A percentile compares a stretch with the other conserved stretches of the same genome.
These are phyloP conservation scores for Penicillium sp. DNA, from an alignment of 2,329 filamentous ascomycete species.

Conservation along the genomic window DNA sequence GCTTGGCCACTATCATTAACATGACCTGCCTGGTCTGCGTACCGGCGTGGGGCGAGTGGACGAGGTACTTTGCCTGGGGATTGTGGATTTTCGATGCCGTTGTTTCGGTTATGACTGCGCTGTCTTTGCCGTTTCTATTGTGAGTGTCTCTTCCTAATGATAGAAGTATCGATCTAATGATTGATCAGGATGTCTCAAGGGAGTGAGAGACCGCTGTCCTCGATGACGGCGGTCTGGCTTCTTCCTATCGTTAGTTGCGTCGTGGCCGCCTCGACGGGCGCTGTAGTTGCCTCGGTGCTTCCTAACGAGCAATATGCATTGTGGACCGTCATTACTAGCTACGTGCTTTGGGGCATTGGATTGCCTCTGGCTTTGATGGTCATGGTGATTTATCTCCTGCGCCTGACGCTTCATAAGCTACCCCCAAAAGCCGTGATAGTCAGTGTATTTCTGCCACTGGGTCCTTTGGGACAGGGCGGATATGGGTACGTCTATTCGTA, in stretches of 20 bases:
- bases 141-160: constrained; percentile 27
- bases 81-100: constrained; percentile 59
- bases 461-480: constrained; percentile 65
- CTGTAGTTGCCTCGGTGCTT: constrained; percentile 60
- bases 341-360: constrained; percentile 70
- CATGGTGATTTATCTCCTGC: constrained; percentile 67
- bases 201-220: constrained; percentile 42
- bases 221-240: constrained; percentile 65
- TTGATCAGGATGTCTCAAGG: constrained; percentile 23
- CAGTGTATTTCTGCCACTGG: constrained; percentile 66
- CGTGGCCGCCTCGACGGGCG: constrained; percentile 64
- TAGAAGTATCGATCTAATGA: not conserved
- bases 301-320: constrained; percentile 56
- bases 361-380: constrained; percentile 61
- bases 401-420: constrained; percentile 66
- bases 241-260: constrained; percentile 67
- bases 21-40: constrained; percentile 62
- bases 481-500: constrained; percentile 45
- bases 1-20: constrained; percentile 65
- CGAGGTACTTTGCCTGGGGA: constrained; percentile 55
- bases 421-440: constrained; percentile 68
- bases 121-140: constrained; percentile 59
- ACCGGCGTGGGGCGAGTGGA: constrained; percentile 59
- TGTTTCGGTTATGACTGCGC: constrained; percentile 54
- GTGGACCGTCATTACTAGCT: constrained; percentile 63